These are phyloP conservation scores for Mycena haematopus DNA, from an alignment of 768 basidiomycete species.

Conservation along the genomic window DNA sequence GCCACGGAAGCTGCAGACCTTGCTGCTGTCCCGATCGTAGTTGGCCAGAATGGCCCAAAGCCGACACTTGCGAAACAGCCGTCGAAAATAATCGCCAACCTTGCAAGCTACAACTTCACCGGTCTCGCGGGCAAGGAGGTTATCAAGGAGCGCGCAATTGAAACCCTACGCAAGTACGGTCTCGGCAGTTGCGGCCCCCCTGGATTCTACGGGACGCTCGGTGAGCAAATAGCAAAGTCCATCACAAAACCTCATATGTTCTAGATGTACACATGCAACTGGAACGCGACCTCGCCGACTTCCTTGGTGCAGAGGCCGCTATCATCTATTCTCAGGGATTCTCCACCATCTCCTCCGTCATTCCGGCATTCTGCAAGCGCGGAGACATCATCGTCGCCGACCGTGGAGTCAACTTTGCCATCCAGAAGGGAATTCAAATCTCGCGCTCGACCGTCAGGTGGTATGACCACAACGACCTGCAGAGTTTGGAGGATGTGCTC, in stretches of 20 bases:
- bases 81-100: conserved; percentile 81
- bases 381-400: conserved; percentile 99
- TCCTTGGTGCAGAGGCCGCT: conserved; percentile 85
- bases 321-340: conserved; percentile 97
- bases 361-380: conserved; percentile 96
- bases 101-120: conserved; percentile 91
- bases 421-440: conserved; percentile 96
- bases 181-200: conserved; percentile 95
- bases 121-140: conserved; percentile 88
- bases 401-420: conserved; percentile 92
- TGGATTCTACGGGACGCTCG: conserved; percentile 96
- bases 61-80: conserved; percentile 70
- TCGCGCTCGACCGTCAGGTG: conserved; percentile 91
- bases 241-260: conserved; percentile 10
- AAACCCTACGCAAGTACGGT: conserved; percentile 87
- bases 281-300: conserved; percentile 89
- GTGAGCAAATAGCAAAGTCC: conserved; percentile 52
- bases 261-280: conserved; percentile 90
- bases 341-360: conserved; percentile 90
- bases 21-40: conserved; percentile 75
- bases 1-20: conserved; percentile 71
- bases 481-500: conserved; percentile 88
- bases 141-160: conserved; percentile 85
- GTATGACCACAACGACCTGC: conserved; percentile 96
- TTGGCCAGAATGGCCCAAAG: conserved; percentile 83